Evolutionary conservation across 2,329 filamentous ascomycete genomes (phyloP), one percentile per base, ranked within the genome.

Genomic region (Diplodia mutila): DNA sequence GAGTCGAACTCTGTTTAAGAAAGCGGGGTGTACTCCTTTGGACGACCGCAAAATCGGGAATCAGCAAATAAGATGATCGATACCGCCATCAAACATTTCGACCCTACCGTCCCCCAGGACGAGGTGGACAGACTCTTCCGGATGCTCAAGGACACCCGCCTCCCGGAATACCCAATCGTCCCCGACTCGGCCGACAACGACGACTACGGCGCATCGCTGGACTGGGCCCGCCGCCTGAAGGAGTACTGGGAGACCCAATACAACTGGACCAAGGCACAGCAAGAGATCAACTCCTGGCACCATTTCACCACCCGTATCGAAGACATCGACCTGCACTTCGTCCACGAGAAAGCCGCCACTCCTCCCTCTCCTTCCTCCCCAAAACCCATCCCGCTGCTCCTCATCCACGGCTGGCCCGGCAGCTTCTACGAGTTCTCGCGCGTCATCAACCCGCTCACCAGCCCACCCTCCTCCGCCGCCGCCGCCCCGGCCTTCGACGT

Each of bases 401-500:
- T 82, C 37, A 70, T 80, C 1, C 80, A 83, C 70, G 82, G 81
- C 37, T 84, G 80, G 82, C 81, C 80, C 2, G 81, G 81, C 4
- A 79, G 76, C 1, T 83, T 83, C 66, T 78, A 79, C 69, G 81
- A 84, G 69, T 82, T 81, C 69, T 78, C 72, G 54, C 79, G 77
- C 68, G 75, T 80, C 21, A 80, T 80, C 70, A 69, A 74, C 59
- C 72, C 76, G 29, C 69, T 83, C 1, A 71, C 77, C 4, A 82
- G 77, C 1, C 39, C 55, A 77, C 1, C 39, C 55, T 63, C 72
- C 4, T 66, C 71, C 25, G 34, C 34, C 34, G 34, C 11, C 34
- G 34, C 34, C 34, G 34, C 8, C 2, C 71, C 70, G 57, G 78
- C 82, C 0, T 89, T 89, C 71, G 82, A 89, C 68, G 78, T 88